phyloP scores from a whole-genome alignment of 108 stramenopile genomes.

The Cyclotella choctawhatcheeana region DNA sequence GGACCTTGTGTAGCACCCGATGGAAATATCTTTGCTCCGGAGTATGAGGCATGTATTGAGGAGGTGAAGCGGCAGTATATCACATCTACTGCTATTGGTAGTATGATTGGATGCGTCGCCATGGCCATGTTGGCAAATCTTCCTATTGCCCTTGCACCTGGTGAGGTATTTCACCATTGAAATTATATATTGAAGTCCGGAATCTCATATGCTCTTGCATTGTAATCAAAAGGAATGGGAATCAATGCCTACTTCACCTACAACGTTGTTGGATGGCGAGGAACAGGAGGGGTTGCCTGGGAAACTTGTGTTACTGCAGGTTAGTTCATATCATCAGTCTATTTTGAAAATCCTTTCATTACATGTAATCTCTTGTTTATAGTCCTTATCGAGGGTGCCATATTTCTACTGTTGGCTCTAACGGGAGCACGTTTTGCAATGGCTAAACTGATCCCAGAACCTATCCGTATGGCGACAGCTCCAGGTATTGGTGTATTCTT shows the following conservation, averaged over 20 bases:
- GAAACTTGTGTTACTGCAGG: too few relatives aligned
- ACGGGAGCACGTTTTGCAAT: conserved; percentile 58
- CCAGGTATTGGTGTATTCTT: conserved; percentile 71
- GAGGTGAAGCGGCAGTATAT: conserved; percentile 55
- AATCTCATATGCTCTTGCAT: neutral
- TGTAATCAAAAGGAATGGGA: conserved; percentile 47
- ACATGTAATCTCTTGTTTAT: too few relatives aligned
- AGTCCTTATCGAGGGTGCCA: too few relatives aligned
- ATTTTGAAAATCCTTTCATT: too few relatives aligned
- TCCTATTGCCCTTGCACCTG: conserved; percentile 70
- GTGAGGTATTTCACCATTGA: conserved; percentile 10
- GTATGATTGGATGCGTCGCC: conserved; percentile 59
- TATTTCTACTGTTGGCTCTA: conserved; percentile 62
- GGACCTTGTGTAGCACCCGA: conserved; percentile 54
- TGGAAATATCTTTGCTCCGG: conserved; percentile 55
- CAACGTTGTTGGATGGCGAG: conserved; percentile 63
- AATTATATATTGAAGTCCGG: neutral
- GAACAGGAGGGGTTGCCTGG: too few relatives aligned
- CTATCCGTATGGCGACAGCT: conserved; percentile 56
- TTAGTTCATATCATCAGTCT: too few relatives aligned
- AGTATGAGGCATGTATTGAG: conserved; percentile 52
- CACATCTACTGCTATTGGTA: conserved; percentile 64
- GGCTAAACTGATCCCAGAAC: conserved; percentile 61
- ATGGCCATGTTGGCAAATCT: conserved; percentile 72
- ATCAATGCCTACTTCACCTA: conserved; percentile 81